These are phyloP conservation scores for Thraustochytrium striatum DNA, from an alignment of 352 stramenopile species.

Conservation along the genomic window DNA sequence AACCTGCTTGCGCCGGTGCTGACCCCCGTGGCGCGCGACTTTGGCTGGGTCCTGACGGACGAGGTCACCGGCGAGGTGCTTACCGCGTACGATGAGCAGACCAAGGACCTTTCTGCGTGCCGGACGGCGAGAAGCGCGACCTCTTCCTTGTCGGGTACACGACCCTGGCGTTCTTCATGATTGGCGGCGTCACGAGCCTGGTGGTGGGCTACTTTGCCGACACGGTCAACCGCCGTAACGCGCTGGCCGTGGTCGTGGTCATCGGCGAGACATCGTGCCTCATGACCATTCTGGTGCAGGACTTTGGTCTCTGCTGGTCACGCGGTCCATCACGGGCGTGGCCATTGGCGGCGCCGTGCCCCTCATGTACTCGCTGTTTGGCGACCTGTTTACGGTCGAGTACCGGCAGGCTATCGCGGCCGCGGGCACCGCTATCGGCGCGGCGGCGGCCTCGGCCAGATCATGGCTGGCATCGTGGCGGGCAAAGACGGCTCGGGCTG, in stretches of 20 bases:
- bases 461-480: slow-evolving; percentile 52
- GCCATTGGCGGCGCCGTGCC: slow-evolving; percentile 64
- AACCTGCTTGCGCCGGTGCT: slow-evolving; percentile 68
- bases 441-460: slow-evolving; percentile 66
- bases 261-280: slow-evolving; percentile 52
- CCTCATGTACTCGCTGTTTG: slow-evolving; percentile 66
- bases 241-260: slow-evolving; percentile 50
- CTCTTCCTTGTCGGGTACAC: slow-evolving; percentile 64
- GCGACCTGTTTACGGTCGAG: slow-evolving; percentile 60
- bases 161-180: slow-evolving; percentile 64
- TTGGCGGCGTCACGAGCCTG: slow-evolving; percentile 61
- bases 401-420: slow-evolving; percentile 55
- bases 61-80: not conserved
- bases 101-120: not conserved
- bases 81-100: not conserved
- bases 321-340: slow-evolving; percentile 62
- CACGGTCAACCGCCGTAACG: slow-evolving; percentile 49
- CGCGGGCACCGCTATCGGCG: slow-evolving; percentile 59
- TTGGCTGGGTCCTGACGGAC: slow-evolving; percentile 51
- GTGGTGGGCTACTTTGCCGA: slow-evolving; percentile 64
- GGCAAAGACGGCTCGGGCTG: slow-evolving; percentile 55
- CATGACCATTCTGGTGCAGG: slow-evolving; percentile 57
- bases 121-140: slow-evolving; percentile 54
- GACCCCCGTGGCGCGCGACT: slow-evolving; percentile 60
- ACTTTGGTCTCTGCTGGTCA: slow-evolving; percentile 57